Conservation (phyloP, 805 yeast species). For the Clavispora santaluciae region DNA sequence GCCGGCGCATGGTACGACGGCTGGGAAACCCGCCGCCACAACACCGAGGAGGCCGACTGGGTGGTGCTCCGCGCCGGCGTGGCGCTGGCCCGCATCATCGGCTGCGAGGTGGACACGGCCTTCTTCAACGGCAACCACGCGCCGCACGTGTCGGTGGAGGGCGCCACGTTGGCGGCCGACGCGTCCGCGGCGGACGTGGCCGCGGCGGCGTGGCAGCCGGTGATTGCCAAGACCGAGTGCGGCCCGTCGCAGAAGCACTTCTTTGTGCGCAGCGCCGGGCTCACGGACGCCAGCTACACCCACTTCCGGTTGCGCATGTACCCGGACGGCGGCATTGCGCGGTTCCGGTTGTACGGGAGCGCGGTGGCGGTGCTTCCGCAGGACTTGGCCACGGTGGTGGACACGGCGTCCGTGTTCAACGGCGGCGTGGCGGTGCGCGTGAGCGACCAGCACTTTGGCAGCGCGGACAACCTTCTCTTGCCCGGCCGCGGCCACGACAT, state of each 20-base stretch:
- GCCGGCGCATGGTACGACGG: slow-evolving; percentile 99
- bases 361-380: slow-evolving; percentile 68
- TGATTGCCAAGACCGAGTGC: slow-evolving; percentile 71
- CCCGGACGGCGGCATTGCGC: slow-evolving; percentile 97
- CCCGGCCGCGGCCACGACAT: slow-evolving; percentile 96
- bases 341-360: slow-evolving; percentile 84
- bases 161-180: slow-evolving; percentile 37
- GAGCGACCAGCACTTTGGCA: slow-evolving; percentile 92
- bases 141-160: slow-evolving; percentile 84
- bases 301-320: slow-evolving; percentile 86
- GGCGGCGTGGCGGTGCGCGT: slow-evolving; percentile 86
- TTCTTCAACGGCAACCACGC: slow-evolving; percentile 96
- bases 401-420: slow-evolving; percentile 73
- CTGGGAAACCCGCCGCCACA: slow-evolving; percentile 97
- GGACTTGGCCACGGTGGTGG: slow-evolving; percentile 44
- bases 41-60: slow-evolving; percentile 80
- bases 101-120: slow-evolving; percentile 89
- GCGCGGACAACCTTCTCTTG: slow-evolving; percentile 80
- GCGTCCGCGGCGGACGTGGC: slow-evolving; percentile 17
- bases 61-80: slow-evolving; percentile 83
- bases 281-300: slow-evolving; percentile 64
- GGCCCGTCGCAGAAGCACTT: slow-evolving; percentile 88
- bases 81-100: slow-evolving; percentile 69
- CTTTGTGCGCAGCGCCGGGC: slow-evolving; percentile 50
- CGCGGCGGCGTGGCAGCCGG: slow-evolving; percentile 59